Evolutionary conservation across 257 asterid species (phyloP).

Genomic region (Thymus quinquecostatus): DNA sequence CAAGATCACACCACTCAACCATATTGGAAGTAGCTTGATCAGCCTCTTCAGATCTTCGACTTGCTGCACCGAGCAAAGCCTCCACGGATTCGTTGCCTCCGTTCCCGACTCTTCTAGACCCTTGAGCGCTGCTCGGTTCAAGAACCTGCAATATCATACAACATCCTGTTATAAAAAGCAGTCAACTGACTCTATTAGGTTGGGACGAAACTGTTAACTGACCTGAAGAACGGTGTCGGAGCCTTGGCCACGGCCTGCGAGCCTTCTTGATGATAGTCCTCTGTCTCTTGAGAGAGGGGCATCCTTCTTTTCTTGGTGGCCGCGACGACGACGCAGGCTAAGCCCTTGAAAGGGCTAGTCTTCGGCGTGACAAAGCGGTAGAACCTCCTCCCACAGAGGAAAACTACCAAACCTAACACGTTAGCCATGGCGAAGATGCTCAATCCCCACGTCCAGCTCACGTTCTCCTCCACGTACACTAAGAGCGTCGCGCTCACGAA

Average conservation of each 20-base stretch:
- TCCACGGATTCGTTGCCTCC: slow-evolving; percentile 46
- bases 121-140: slow-evolving; percentile 65
- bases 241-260: slow-evolving; percentile 18
- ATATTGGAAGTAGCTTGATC: slow-evolving; percentile 59
- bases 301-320: slow-evolving; percentile 50
- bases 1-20: slow-evolving; percentile 67
- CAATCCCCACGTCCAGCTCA: slow-evolving; percentile 65
- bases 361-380: slow-evolving; percentile 48
- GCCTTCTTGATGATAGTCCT: slow-evolving; percentile 45
- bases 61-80: slow-evolving; percentile 51
- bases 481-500: slow-evolving; percentile 52
- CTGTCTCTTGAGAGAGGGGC: slow-evolving; percentile 37
- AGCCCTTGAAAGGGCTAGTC: slow-evolving; percentile 60
- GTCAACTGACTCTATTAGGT: no score
- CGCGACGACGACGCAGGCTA: slow-evolving; percentile 59
- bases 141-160: slow-evolving; percentile 44
- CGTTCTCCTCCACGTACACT: slow-evolving; percentile 58
- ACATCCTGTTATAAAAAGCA: no score
- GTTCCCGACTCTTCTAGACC: slow-evolving; percentile 39
- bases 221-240: slow-evolving; percentile 42
- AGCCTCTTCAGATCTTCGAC: slow-evolving; percentile 70
- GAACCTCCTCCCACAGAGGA: slow-evolving; percentile 46
- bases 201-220: not conserved
- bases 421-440: slow-evolving; percentile 51
- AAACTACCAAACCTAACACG: slow-evolving; percentile 46